Evolutionary conservation across 2,329 filamentous ascomycete species (phyloP).

Genomic region (Nigrospora osmanthi): DNA sequence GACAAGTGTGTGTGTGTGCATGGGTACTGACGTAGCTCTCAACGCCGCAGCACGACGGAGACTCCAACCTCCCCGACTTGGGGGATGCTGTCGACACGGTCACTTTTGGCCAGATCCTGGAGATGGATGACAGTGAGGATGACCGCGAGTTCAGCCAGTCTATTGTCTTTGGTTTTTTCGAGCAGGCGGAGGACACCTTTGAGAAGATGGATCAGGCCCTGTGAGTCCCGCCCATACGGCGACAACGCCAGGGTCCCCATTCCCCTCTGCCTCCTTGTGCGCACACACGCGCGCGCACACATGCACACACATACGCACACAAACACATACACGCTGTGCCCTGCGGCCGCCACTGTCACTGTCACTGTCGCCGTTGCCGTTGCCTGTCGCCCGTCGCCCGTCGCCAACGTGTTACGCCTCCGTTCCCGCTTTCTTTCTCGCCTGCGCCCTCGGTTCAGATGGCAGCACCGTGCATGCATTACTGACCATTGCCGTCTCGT

Average conservation of each 20-base stretch:
- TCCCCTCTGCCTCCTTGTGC: too few species aligned
- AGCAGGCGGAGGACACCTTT: conserved; percentile 84
- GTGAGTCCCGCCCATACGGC: conserved; percentile 46
- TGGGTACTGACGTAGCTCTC: conserved; percentile 1
- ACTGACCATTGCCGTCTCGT: conserved; percentile 6
- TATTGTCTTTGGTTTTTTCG: conserved; percentile 88
- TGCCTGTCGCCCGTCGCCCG: too few species aligned
- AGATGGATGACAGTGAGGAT: conserved; percentile 91
- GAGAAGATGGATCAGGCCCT: conserved; percentile 71
- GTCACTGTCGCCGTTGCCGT: too few species aligned
- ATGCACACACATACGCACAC: too few species aligned
- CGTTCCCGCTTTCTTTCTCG: too few species aligned
- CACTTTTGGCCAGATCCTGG: conserved; percentile 92
- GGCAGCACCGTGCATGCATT: background rate
- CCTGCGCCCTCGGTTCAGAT: too few species aligned
- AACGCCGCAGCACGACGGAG: conserved; percentile 34
- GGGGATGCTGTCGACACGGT: conserved; percentile 68
- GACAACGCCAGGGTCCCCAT: too few species aligned
- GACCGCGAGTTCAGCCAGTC: conserved; percentile 81
- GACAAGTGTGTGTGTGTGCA: background rate
- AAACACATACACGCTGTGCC: too few species aligned
- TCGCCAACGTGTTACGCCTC: too few species aligned
- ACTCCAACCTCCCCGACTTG: conserved; percentile 51
- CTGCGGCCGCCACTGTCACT: too few species aligned
- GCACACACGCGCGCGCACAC: too few species aligned